A percentile compares a stretch with the other conserved stretches of the same genome.
phyloP scores from a whole-genome alignment of 2,329 filamentous ascomycete species.

The Ceratocystis smalleyi region DNA sequence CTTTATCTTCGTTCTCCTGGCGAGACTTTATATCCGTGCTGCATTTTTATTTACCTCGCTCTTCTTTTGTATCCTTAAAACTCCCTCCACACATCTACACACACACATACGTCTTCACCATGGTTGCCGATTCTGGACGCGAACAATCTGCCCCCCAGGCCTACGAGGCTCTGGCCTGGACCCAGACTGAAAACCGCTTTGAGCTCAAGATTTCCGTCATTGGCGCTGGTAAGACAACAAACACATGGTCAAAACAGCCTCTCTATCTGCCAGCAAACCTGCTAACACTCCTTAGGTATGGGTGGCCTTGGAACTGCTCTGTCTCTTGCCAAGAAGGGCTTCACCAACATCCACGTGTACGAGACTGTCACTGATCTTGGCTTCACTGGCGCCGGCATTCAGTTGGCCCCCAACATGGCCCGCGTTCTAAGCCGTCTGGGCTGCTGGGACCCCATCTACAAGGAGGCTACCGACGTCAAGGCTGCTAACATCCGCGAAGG shows the following conservation, averaged over 20 bases:
- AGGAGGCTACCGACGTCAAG: constrained; percentile 53
- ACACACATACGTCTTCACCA: constrained; percentile 2
- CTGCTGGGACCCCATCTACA: constrained; percentile 55
- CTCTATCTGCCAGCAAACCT: neutral
- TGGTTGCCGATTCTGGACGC: constrained; percentile 14
- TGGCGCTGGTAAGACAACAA: constrained; percentile 30
- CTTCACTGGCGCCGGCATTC: constrained; percentile 74
- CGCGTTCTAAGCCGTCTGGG: constrained; percentile 58
- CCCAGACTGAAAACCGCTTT: constrained; percentile 1
- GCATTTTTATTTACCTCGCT: neutral
- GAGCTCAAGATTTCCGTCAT: constrained; percentile 34
- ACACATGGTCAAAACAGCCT: neutral
- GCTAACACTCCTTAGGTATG: constrained; percentile 42
- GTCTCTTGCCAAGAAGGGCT: constrained; percentile 60
- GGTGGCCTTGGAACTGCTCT: constrained; percentile 59
- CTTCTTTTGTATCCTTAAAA: neutral
- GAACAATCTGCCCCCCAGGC: constrained; percentile 11
- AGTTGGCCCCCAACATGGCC: constrained; percentile 69
- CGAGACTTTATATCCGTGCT: neutral
- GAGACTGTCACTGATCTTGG: constrained; percentile 58
- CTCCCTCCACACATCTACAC: neutral
- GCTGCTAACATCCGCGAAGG: constrained; percentile 64
- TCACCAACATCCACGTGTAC: constrained; percentile 57
- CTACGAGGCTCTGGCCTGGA: constrained; percentile 6
- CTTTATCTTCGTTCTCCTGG: neutral